phyloP scores from a whole-genome alignment of 768 basidiomycete genomes.

The Pisolithus marmoratus region DNA sequence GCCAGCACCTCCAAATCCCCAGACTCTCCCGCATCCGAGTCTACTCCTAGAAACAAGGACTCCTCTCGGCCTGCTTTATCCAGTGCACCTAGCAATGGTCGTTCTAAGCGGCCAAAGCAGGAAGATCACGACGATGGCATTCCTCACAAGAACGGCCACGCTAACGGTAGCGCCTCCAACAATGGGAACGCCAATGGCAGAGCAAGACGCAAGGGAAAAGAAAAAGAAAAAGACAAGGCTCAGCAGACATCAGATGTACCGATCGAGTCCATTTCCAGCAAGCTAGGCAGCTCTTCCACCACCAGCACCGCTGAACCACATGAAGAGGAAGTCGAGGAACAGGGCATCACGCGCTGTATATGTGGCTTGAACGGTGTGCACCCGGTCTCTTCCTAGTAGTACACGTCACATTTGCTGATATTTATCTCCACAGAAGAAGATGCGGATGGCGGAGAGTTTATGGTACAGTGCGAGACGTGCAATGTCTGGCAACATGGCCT shows the following conservation, averaged over 20 bases:
- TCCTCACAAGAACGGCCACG: conserved; percentile 37
- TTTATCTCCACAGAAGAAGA: conserved; percentile 52
- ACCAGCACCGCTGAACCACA: conserved; percentile 32
- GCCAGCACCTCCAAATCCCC: conserved; percentile 69
- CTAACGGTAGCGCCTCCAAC: conserved; percentile 27
- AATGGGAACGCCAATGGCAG: conserved; percentile 33
- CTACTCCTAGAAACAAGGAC: conserved; percentile 38
- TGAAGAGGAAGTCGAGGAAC: conserved; percentile 45
- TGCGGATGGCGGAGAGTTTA: conserved; percentile 85
- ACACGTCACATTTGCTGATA: conserved; percentile 19
- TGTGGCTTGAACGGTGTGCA: conserved; percentile 75
- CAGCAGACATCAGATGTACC: conserved; percentile 22
- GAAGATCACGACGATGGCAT: conserved; percentile 65
- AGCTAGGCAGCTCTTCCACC: conserved; percentile 22
- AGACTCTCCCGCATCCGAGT: conserved; percentile 55
- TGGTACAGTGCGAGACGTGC: conserved; percentile 97
- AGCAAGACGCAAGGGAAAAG: conserved; percentile 60
- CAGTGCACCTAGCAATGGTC: conserved; percentile 34
- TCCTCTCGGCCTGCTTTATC: conserved; percentile 34
- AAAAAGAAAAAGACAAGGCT: conserved; percentile 62
- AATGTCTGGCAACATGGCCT: conserved; percentile 97
- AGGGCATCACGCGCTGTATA: conserved; percentile 72
- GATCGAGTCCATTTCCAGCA: conserved; percentile 21
- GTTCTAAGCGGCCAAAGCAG: conserved; percentile 62
- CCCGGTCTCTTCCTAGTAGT: conserved; percentile 4